These are phyloP conservation scores for Sistotremastrum suecicum DNA, from an alignment of 768 basidiomycete species.

Conservation along the genomic window DNA sequence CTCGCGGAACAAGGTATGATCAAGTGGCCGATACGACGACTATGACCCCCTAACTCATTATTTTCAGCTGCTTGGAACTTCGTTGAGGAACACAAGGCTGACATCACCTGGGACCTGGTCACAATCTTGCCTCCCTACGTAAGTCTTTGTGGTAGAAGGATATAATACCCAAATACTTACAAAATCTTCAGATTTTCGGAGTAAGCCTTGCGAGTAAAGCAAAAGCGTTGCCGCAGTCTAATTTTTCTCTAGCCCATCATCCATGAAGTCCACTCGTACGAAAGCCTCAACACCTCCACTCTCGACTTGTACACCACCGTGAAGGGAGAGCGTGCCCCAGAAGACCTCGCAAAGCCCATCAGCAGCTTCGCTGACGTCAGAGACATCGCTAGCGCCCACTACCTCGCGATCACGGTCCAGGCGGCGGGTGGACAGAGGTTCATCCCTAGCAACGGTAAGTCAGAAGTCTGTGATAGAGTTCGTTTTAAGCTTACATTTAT, in stretches of 20 bases:
- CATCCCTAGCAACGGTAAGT: slow-evolving; percentile 27
- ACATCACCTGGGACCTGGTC: slow-evolving; percentile 36
- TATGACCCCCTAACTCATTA: too few relatives aligned
- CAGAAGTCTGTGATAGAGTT: background rate
- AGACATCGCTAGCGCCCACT: slow-evolving; percentile 41
- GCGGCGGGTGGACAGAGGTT: slow-evolving; percentile 45
- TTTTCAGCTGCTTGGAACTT: slow-evolving; percentile 36
- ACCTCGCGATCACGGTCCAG: slow-evolving; percentile 32
- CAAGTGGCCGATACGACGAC: too few relatives aligned
- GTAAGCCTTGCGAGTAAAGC: too few relatives aligned
- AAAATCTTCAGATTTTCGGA: too few relatives aligned
- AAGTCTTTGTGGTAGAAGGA: slow-evolving; percentile 1
- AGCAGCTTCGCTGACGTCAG: slow-evolving; percentile 36
- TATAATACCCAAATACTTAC: too few relatives aligned
- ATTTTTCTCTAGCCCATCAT: slow-evolving; percentile 23
- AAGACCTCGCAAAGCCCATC: slow-evolving; percentile 13
- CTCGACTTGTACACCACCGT: slow-evolving; percentile 20
- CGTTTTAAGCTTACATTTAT: background rate
- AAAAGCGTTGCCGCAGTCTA: background rate
- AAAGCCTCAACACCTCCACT: slow-evolving; percentile 27
- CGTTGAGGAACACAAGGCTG: slow-evolving; percentile 26
- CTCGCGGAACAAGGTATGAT: slow-evolving; percentile 43
- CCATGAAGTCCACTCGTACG: slow-evolving; percentile 22
- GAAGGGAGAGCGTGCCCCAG: slow-evolving; percentile 12
- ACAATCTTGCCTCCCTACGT: slow-evolving; percentile 44